Percentiles rank a stretch among this genome's conserved stretches.
phyloP scores from a whole-genome alignment of 257 asterid genomes.

The Lycium ferocissimum region DNA sequence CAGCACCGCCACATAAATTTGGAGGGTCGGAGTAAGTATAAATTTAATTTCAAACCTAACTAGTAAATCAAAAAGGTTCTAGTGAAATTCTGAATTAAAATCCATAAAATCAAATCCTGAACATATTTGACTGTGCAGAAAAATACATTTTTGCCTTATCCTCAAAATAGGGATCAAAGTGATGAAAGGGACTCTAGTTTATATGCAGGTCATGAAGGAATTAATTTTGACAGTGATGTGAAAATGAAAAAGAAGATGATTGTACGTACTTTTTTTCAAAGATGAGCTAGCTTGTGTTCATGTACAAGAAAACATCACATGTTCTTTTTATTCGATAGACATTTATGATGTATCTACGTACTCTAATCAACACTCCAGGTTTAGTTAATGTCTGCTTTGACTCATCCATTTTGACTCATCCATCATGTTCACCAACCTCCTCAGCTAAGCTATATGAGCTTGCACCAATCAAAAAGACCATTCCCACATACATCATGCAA shows the following conservation, averaged over 20 bases:
- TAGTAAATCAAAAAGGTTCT: not conserved
- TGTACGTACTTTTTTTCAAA: not conserved
- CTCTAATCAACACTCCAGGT: not conserved
- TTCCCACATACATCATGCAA: not conserved
- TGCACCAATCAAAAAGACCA: not conserved
- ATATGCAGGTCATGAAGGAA: not conserved
- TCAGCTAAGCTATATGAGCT: not conserved
- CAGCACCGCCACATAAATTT: too few relatives aligned
- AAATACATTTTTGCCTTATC: not conserved
- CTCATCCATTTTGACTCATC: not conserved
- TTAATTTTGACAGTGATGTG: constrained; percentile 24
- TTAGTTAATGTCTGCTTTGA: not conserved
- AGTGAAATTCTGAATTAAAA: not conserved
- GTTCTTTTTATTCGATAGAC: constrained; percentile 15
- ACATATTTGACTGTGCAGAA: not conserved
- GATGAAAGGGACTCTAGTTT: constrained; percentile 10
- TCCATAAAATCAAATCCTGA: not conserved
- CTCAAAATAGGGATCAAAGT: not conserved
- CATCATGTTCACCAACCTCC: not conserved
- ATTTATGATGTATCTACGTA: not conserved
- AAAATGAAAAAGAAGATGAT: constrained; percentile 16
- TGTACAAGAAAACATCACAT: constrained; percentile 5
- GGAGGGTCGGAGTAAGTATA: not conserved
- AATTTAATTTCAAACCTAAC: not conserved
- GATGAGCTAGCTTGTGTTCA: not conserved